phyloP scores from a whole-genome alignment of 2,329 filamentous ascomycete genomes.

The Pseudogymnoascus sp. region DNA sequence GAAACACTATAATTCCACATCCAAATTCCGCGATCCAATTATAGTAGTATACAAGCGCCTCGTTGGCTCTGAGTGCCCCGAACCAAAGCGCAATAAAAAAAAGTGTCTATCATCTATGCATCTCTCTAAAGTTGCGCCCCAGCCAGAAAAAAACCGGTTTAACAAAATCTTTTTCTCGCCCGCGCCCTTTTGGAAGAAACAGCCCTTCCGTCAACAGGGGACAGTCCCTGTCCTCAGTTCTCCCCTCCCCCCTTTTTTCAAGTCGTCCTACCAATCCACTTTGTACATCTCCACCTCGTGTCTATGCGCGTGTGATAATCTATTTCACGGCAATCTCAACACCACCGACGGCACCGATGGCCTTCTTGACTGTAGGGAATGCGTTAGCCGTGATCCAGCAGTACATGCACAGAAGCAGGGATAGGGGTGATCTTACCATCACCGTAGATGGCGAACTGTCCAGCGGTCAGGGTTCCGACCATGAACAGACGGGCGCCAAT shows the following conservation, averaged over 20 bases:
- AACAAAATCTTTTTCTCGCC: background rate
- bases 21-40: slow-evolving; percentile 7
- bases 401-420: background rate
- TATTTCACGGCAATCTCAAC: slow-evolving; percentile 54
- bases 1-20: slow-evolving; percentile 2
- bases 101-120: slow-evolving; percentile 3
- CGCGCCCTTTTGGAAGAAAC: slow-evolving; percentile 1
- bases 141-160: background rate
- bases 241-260: background rate
- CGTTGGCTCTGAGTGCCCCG: background rate
- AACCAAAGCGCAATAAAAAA: background rate
- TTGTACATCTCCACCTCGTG: background rate
- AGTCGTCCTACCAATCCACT: background rate
- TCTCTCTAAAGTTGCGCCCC: background rate
- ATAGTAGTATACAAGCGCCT: slow-evolving; percentile 7
- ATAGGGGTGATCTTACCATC: slow-evolving; percentile 29
- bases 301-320: background rate
- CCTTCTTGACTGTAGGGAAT: slow-evolving; percentile 47
- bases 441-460: slow-evolving; percentile 87
- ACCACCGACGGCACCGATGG: slow-evolving; percentile 63
- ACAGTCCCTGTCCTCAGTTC: background rate
- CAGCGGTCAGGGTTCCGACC: slow-evolving; percentile 58
- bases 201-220: background rate
- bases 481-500: slow-evolving; percentile 73
- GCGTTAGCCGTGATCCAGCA: background rate